These are phyloP conservation scores for Scheffersomyces cryptocercus DNA, from an alignment of 1,139 yeast species.

Conservation along the genomic window DNA sequence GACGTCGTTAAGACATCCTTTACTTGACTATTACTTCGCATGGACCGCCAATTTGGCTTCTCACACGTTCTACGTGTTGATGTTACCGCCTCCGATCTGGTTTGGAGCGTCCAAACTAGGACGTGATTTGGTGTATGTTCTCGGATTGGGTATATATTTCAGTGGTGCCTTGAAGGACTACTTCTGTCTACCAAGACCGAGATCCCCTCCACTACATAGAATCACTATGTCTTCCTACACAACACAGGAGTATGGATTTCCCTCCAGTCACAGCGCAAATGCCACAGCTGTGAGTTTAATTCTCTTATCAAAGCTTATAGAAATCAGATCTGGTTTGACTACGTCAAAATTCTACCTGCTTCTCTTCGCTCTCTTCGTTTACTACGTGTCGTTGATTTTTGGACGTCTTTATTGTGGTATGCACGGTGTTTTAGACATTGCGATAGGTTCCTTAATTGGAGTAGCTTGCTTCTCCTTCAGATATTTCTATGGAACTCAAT, in stretches of 20 bases:
- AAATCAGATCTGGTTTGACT: constrained; percentile 12
- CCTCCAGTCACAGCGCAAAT: constrained; percentile 90
- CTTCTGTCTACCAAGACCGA: constrained; percentile 88
- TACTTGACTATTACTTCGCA: constrained; percentile 76
- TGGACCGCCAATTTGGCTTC: constrained; percentile 90
- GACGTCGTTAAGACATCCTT: constrained; percentile 44
- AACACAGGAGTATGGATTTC: constrained; percentile 92
- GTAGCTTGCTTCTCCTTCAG: constrained; percentile 45
- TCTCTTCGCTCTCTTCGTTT: constrained; percentile 31
- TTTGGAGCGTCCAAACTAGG: constrained; percentile 63
- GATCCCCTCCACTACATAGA: constrained; percentile 88
- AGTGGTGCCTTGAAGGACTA: constrained; percentile 81
- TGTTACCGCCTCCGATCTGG: constrained; percentile 88
- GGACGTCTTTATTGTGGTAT: constrained; percentile 95
- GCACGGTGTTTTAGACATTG: constrained; percentile 89
- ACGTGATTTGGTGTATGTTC: constrained; percentile 70
- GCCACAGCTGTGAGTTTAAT: constrained; percentile 77
- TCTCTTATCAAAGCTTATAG: constrained; percentile 30
- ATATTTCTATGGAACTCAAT: constrained; percentile 28
- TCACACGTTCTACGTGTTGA: constrained; percentile 88
- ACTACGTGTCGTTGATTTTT: constrained; percentile 65
- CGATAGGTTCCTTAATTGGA: constrained; percentile 70
- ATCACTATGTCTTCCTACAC: constrained; percentile 89
- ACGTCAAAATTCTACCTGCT: constrained; percentile 7
- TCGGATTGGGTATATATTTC: constrained; percentile 83